Conservation (phyloP, 805 yeast genomes). For the Spathaspora sp. region DNA sequence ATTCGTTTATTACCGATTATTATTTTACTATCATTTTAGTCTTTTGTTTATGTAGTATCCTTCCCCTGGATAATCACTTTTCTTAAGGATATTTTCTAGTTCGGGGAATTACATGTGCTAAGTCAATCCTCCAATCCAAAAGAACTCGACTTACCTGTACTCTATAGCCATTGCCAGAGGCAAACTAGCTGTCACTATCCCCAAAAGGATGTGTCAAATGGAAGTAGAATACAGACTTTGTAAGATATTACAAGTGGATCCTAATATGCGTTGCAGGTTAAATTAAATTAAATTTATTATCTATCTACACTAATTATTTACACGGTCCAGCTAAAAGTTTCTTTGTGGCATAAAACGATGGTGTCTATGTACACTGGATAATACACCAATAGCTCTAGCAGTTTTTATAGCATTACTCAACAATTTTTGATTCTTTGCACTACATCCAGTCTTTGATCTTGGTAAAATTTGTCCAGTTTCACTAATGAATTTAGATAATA, state of each 20-base stretch:
- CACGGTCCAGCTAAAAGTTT: slow-evolving; percentile 21
- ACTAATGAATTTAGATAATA: slow-evolving; percentile 61
- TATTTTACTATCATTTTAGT: no score
- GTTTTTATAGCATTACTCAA: slow-evolving; percentile 76
- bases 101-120: no score
- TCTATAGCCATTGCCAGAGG: no score
- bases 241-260: no score
- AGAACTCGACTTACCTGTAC: no score
- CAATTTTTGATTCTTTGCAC: slow-evolving; percentile 61
- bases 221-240: no score
- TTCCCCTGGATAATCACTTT: no score
- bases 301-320: not conserved
- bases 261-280: no score
- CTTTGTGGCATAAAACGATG: slow-evolving; percentile 41
- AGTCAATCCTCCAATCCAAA: no score
- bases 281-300: not conserved
- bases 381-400: slow-evolving; percentile 74
- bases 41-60: not conserved
- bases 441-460: slow-evolving; percentile 67
- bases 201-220: no score
- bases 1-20: not conserved
- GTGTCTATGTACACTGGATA: slow-evolving; percentile 72
- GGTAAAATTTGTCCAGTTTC: slow-evolving; percentile 76
- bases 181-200: no score
- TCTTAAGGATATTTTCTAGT: no score